Evolutionary conservation across 768 basidiomycete species (phyloP).

Genomic region (Tulasnella sp.): DNA sequence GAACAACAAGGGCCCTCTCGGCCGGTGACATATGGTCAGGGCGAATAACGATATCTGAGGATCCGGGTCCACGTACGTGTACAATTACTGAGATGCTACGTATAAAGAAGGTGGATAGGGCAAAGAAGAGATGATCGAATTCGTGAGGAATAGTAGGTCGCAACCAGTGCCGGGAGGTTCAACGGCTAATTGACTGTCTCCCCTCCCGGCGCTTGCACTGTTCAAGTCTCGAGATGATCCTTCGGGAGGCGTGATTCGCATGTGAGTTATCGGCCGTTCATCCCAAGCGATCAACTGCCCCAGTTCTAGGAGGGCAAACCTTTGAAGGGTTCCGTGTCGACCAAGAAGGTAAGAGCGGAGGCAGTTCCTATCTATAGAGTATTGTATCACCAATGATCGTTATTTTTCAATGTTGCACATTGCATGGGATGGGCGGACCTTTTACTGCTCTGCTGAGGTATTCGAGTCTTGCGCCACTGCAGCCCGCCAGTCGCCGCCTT

Average conservation of each 20-base stretch:
- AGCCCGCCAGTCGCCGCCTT: constrained; percentile 30
- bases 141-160: constrained; percentile 87
- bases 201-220: constrained; percentile 61
- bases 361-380: constrained; percentile 15
- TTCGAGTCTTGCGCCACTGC: not conserved
- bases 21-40: constrained; percentile 98
- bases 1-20: constrained; percentile 74
- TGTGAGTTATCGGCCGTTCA: constrained; percentile 93
- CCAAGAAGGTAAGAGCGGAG: constrained; percentile 4
- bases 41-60: constrained; percentile 67
- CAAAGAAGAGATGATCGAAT: constrained; percentile 78
- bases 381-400: not conserved
- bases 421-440: not conserved
- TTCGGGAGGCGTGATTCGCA: constrained; percentile 92
- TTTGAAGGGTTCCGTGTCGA: constrained; percentile 32
- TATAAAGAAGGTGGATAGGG: constrained; percentile 90
- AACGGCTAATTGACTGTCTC: not conserved
- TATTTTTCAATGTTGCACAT: not conserved
- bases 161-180: not conserved
- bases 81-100: constrained; percentile 99
- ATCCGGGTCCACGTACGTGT: constrained; percentile 95
- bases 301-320: constrained; percentile 80
- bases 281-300: constrained; percentile 82
- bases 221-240: constrained; percentile 98
- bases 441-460: not conserved